Evolutionary conservation across 1,284 basidiomycete genomes (phyloP), one percentile per base, ranked within the genome.

Genomic region (Leccinum fallax): DNA sequence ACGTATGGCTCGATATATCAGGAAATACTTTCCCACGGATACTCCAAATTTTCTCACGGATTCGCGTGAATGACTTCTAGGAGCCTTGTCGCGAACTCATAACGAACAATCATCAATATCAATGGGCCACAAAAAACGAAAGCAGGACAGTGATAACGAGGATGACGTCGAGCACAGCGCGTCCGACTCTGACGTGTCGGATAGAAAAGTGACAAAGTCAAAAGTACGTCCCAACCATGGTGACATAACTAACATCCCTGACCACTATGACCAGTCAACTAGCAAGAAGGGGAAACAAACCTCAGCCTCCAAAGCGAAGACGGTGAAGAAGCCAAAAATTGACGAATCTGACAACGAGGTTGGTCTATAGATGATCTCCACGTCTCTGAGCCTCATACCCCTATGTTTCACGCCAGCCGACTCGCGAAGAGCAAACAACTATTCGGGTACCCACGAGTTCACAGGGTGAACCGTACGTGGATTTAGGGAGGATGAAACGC

Each of bases 401-500:
- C 70, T 70, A 60, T 65, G 10, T 61, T 36, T 0, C 3, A 24
- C 49, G 6, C 34, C 52, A 76, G 73, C 19, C 61, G 4, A 30
- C 28, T 11, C 52, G 10, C 16, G 62, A 54, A 28, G 53, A 59
- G n/a, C 40, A 54, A 51, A 21, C 60, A 61, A 13, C 10, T 40
- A 13, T 64, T 48, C 63, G 56, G 21, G 57, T 69, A 48, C 54
- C 63, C 51, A 74, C 70, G 51, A 79, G 74, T 53, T 55, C 76
- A 0, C 82, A 87, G 7, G 88, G 88, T 1, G 85, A 89, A 7
- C 81, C 81, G 64, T 92, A 83, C 61, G 71, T 92, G 46, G 85
- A 89, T 30, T 68, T 92, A 34, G 89, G 89, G 5, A 89, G 86
- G 74, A 89, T 86, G 70, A 86, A 83, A 71, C 86, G 91, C 16